Evolutionary conservation across 202 grass and related monocot species (phyloP).

Genomic region (Digitaria exilis): DNA sequence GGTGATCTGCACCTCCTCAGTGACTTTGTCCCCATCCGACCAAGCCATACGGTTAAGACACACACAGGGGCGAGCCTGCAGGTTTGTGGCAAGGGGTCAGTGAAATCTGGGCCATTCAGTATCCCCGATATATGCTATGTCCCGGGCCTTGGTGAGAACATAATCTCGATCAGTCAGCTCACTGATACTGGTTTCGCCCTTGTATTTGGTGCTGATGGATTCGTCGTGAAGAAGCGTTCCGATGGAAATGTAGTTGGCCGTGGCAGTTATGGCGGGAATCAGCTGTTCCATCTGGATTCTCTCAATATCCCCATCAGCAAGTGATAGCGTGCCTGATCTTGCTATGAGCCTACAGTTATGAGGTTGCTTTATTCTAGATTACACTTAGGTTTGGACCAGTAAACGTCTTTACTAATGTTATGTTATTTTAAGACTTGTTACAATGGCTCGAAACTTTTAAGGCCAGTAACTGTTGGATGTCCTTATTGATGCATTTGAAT

Average conservation of each 20-base stretch:
- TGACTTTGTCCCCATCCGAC: neutral
- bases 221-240: neutral
- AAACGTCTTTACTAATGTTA: too few species aligned
- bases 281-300: neutral
- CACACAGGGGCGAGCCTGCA: neutral
- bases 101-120: neutral
- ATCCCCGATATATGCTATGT: neutral
- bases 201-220: neutral
- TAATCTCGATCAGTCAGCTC: conserved; percentile 11
- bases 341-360: too few species aligned
- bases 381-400: too few species aligned
- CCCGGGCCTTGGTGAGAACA: neutral
- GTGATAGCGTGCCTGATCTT: neutral
- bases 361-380: too few species aligned
- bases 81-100: neutral
- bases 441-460: too few species aligned
- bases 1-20: neutral
- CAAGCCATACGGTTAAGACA: neutral
- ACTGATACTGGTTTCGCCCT: neutral
- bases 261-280: neutral
- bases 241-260: neutral
- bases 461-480: too few species aligned
- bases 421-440: too few species aligned
- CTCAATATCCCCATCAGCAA: neutral
- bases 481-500: too few species aligned